Conservation (phyloP, 2,329 filamentous ascomycete genomes). For the Bipolaris gigantea region DNA sequence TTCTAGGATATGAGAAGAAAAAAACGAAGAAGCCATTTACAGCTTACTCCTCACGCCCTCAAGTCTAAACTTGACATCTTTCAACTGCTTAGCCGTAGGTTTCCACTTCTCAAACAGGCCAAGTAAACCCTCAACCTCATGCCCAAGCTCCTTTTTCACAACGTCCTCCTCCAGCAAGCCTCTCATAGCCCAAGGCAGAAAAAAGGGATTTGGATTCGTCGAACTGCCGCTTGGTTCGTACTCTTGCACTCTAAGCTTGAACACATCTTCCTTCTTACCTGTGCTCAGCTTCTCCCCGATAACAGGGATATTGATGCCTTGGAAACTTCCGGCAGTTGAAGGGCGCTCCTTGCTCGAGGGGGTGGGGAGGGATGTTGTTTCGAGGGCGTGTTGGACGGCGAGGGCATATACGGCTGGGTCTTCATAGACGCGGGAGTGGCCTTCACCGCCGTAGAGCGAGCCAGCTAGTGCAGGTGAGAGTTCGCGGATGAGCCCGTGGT, state of each 20-base stretch:
- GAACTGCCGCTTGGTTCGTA: slow-evolving; percentile 33
- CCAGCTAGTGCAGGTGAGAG: slow-evolving; percentile 86
- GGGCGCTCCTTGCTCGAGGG: slow-evolving; percentile 23
- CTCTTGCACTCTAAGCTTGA: slow-evolving; percentile 37
- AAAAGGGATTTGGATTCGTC: slow-evolving; percentile 73
- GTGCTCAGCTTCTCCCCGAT: slow-evolving; percentile 31
- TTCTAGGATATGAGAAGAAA: background rate
- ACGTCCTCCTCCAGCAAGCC: slow-evolving; percentile 89
- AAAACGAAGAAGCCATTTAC: slow-evolving; percentile 29
- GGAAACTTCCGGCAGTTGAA: slow-evolving; percentile 26
- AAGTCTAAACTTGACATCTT: slow-evolving; percentile 92
- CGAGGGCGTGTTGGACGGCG: slow-evolving; percentile 52
- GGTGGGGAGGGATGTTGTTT: slow-evolving; percentile 47
- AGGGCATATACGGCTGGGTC: slow-evolving; percentile 80
- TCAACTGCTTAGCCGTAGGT: slow-evolving; percentile 83
- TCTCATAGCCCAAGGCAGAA: slow-evolving; percentile 93
- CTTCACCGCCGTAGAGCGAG: slow-evolving; percentile 87
- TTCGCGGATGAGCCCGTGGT: slow-evolving; percentile 91
- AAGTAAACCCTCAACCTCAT: slow-evolving; percentile 79
- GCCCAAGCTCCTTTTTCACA: slow-evolving; percentile 76
- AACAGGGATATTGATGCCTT: slow-evolving; percentile 38
- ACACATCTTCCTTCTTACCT: slow-evolving; percentile 21
- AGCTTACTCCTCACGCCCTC: slow-evolving; percentile 90
- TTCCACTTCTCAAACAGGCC: slow-evolving; percentile 92
- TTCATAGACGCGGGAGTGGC: slow-evolving; percentile 91